Conservation (phyloP, 164 flowering plant species). For the Vitis cinerea region DNA sequence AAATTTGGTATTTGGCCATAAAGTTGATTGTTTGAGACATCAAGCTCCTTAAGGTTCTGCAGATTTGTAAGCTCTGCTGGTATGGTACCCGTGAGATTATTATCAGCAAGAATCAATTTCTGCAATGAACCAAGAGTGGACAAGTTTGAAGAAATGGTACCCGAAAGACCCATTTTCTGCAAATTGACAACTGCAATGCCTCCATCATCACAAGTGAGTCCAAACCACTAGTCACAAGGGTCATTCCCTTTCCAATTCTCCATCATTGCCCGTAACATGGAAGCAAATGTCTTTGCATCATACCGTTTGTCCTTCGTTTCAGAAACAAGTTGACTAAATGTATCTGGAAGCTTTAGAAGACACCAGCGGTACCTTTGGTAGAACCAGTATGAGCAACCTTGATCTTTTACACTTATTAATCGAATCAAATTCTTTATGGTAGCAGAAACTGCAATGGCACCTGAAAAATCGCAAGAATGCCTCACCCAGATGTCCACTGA, state of each 20-base stretch:
- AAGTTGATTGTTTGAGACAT: slow-evolving; percentile 66
- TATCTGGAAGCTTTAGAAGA: too few relatives aligned
- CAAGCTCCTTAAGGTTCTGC: slow-evolving; percentile 40
- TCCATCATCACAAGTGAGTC: slow-evolving; percentile 42
- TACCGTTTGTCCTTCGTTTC: too few relatives aligned
- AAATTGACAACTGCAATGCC: slow-evolving; percentile 55
- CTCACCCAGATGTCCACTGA: too few relatives aligned
- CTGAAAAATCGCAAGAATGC: too few relatives aligned
- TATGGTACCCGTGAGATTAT: slow-evolving; percentile 64
- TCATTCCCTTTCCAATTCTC: slow-evolving; percentile 75
- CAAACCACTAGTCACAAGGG: slow-evolving; percentile 71
- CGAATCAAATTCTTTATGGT: too few relatives aligned
- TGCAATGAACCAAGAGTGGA: slow-evolving; percentile 39
- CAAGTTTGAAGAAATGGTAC: slow-evolving; percentile 67
- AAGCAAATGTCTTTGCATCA: too few relatives aligned
- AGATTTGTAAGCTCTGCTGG: slow-evolving; percentile 59
- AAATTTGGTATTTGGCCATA: slow-evolving; percentile 66
- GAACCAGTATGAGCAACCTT: too few relatives aligned
- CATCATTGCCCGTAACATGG: too few relatives aligned
- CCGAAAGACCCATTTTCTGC: slow-evolving; percentile 50
- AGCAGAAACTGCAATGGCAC: too few relatives aligned
- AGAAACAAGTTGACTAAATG: too few relatives aligned
- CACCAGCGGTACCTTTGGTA: too few relatives aligned
- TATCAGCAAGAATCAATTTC: slow-evolving; percentile 50
- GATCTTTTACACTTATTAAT: too few relatives aligned